Evolutionary conservation across 2,329 filamentous ascomycete species (phyloP).

Genomic region (Fusarium circinatum): DNA sequence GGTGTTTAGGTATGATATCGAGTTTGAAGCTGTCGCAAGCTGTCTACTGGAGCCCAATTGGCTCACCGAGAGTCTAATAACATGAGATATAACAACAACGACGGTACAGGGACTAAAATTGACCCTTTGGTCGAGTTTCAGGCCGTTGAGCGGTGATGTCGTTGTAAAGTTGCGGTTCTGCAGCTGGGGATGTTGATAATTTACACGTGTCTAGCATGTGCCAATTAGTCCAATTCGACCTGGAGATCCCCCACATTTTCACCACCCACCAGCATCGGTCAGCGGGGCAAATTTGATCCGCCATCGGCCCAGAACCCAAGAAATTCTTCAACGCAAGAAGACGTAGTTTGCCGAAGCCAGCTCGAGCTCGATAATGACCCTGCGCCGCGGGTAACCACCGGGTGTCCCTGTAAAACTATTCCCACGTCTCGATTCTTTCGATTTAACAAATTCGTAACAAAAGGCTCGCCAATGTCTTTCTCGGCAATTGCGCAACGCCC

Average conservation of each 20-base stretch:
- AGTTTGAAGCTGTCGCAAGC: slow-evolving; percentile 15
- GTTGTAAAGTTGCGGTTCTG: slow-evolving; percentile 8
- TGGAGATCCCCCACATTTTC: neutral
- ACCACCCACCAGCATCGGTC: neutral
- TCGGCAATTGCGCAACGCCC: slow-evolving; percentile 37
- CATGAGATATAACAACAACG: slow-evolving; percentile 27
- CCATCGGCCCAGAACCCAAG: slow-evolving; percentile 36
- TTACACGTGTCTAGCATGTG: slow-evolving; percentile 27
- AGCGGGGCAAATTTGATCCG: slow-evolving; percentile 38
- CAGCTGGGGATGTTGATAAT: neutral
- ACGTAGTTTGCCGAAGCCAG: slow-evolving; percentile 6
- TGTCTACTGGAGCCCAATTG: slow-evolving; percentile 41
- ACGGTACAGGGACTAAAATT: neutral
- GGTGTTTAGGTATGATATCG: neutral
- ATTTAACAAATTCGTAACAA: neutral
- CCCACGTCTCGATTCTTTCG: neutral
- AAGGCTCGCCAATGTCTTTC: slow-evolving; percentile 29
- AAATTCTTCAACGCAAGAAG: slow-evolving; percentile 38
- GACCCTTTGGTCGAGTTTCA: neutral
- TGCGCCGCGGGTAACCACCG: slow-evolving; percentile 41
- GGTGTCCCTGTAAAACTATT: slow-evolving; percentile 4
- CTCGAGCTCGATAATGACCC: slow-evolving; percentile 40
- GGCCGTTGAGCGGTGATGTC: neutral
- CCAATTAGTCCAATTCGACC: neutral
- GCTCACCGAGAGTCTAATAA: slow-evolving; percentile 41